Percentiles rank a stretch among this genome's conserved stretches.
These are phyloP conservation scores for Pseudisothecium myosuroides DNA, from an alignment of 225 moss, liverwort and hornwort species.

Conservation along the genomic window DNA sequence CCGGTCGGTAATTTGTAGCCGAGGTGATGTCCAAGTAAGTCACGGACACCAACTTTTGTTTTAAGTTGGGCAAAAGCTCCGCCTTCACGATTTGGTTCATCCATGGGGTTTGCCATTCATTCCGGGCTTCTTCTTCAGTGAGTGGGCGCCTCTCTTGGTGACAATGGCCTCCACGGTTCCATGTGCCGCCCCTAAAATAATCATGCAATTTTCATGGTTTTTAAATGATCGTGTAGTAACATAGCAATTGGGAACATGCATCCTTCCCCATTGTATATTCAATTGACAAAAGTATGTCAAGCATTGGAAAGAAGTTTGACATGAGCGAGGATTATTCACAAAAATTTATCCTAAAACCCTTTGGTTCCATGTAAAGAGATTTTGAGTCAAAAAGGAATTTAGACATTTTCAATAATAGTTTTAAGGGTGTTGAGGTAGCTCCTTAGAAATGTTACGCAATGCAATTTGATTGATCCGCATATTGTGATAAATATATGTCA, in stretches of 20 bases:
- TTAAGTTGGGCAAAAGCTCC: not conserved
- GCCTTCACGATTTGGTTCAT: conserved; percentile 28
- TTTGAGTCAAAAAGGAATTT: not conserved
- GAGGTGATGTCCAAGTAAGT: conserved; percentile 64
- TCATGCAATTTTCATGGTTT: not conserved
- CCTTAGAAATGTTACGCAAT: not conserved
- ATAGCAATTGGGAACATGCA: too few relatives aligned
- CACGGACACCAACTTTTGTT: not conserved
- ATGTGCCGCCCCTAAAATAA: conserved; percentile 41
- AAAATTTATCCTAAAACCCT: not conserved
- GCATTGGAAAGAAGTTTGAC: not conserved
- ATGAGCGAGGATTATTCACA: not conserved
- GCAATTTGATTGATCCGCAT: not conserved
- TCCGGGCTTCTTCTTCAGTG: conserved; percentile 23
- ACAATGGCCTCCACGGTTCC: conserved; percentile 80
- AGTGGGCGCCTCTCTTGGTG: conserved; percentile 32
- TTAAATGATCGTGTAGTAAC: not conserved
- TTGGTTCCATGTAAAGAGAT: too few relatives aligned
- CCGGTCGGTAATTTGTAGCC: conserved; percentile 55
- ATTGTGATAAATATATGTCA: not conserved
- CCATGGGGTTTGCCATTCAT: conserved; percentile 34
- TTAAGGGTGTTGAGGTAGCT: not conserved
- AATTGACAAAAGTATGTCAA: not conserved
- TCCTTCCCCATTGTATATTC: too few relatives aligned
- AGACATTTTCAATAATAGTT: not conserved